Conservation (phyloP, 805 yeast species). For the Grigorovia transvaalensis region DNA sequence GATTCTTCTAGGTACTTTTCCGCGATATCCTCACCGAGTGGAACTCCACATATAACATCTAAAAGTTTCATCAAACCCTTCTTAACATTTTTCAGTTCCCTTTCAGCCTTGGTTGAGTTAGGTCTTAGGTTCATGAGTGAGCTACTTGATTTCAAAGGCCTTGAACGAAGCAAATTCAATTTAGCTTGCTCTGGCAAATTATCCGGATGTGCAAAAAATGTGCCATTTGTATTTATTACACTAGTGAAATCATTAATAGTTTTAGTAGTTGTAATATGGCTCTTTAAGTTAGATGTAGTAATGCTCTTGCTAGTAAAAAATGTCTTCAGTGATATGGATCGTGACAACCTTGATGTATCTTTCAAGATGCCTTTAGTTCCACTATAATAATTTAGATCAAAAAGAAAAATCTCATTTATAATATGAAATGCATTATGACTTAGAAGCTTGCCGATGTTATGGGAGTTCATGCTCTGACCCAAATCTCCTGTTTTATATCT, state of each 20-base stretch:
- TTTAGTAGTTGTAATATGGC: not conserved
- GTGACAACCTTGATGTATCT: slow-evolving; percentile 1
- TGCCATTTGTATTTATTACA: no score
- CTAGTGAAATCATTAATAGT: no score
- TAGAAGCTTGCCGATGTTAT: not conserved
- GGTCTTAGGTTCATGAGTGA: not conserved
- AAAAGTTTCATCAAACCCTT: not conserved
- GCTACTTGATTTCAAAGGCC: not conserved
- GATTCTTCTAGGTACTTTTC: not conserved
- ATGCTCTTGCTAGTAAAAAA: no score
- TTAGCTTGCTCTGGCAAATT: not conserved
- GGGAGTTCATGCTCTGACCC: no score
- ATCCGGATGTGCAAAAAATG: not conserved
- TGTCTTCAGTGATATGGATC: slow-evolving; percentile 1
- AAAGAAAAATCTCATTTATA: not conserved
- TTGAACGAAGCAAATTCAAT: not conserved
- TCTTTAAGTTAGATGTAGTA: no score
- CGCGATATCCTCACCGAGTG: not conserved
- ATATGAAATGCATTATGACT: not conserved
- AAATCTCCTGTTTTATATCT: not conserved
- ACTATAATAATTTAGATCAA: not conserved
- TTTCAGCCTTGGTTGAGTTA: not conserved
- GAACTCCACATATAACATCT: not conserved
- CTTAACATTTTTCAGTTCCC: not conserved
- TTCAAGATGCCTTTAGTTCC: not conserved